phyloP scores from a whole-genome alignment of 2,329 filamentous ascomycete species.

The Pestalotiopsis sp. region DNA sequence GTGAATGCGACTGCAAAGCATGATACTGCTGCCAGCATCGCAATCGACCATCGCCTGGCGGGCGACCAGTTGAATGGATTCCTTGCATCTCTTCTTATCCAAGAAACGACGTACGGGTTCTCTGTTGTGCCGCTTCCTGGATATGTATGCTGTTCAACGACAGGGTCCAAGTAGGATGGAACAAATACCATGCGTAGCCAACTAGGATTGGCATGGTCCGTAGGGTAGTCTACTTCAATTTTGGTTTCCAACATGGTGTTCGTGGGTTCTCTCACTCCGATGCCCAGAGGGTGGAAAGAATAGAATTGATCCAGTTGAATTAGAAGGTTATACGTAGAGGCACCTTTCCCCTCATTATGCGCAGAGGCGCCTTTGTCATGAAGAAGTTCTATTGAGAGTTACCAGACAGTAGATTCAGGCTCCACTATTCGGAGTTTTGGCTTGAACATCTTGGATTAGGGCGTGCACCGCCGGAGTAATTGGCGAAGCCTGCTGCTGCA shows the following conservation, averaged over 20 bases:
- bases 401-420: background rate
- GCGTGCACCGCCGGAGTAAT: background rate
- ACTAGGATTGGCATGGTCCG: background rate
- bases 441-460: background rate
- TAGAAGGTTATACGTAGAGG: background rate
- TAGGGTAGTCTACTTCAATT: background rate
- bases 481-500: background rate
- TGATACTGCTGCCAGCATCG: conserved; percentile 49
- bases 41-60: conserved; percentile 52
- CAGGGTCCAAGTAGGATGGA: background rate
- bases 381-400: background rate
- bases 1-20: conserved; percentile 55
- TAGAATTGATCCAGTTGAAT: background rate
- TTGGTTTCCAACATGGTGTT: background rate
- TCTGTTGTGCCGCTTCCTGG: background rate
- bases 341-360: background rate
- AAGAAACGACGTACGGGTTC: conserved; percentile 55
- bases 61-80: conserved; percentile 54
- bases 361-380: background rate
- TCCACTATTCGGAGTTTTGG: background rate
- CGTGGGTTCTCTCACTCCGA: background rate
- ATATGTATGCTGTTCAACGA: background rate
- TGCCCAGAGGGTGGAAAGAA: background rate
- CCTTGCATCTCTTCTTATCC: conserved; percentile 52
- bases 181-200: background rate